phyloP scores from a whole-genome alignment of 2,329 filamentous ascomycete genomes.

The Colletotrichum falcatum region DNA sequence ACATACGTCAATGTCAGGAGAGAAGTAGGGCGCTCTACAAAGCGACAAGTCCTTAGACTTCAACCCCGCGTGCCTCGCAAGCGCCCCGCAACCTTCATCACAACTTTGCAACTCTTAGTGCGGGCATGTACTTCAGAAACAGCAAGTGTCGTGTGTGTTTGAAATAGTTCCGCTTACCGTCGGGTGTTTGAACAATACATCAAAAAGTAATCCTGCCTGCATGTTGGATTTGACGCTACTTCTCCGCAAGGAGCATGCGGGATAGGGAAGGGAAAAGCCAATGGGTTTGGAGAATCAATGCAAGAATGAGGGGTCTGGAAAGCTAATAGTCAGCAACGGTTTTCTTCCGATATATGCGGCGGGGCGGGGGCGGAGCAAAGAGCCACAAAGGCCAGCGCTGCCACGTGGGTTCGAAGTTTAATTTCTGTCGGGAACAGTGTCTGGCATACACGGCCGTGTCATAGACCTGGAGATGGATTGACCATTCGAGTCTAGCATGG shows the following conservation, averaged over 20 bases:
- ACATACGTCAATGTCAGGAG: neutral
- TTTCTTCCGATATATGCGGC: slow-evolving; percentile 2
- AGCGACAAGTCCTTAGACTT: slow-evolving; percentile 31
- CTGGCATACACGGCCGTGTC: slow-evolving; percentile 24
- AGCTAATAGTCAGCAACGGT: slow-evolving; percentile 28
- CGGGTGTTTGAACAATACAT: slow-evolving; percentile 23
- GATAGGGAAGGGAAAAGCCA: slow-evolving; percentile 9
- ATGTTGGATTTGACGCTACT: neutral
- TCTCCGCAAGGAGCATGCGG: slow-evolving; percentile 8
- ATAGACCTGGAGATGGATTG: slow-evolving; percentile 12
- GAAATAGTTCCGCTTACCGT: slow-evolving; percentile 8
- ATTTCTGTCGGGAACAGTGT: slow-evolving; percentile 20
- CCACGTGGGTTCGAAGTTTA: slow-evolving; percentile 35
- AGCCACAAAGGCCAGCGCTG: slow-evolving; percentile 14
- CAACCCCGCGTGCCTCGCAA: slow-evolving; percentile 31
- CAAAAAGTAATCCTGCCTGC: slow-evolving; percentile 10
- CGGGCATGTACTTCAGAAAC: neutral
- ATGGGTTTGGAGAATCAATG: slow-evolving; percentile 33
- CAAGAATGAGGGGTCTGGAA: slow-evolving; percentile 24
- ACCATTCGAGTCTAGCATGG: slow-evolving; percentile 29
- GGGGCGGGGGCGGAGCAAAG: slow-evolving; percentile 7
- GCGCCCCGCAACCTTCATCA: slow-evolving; percentile 37
- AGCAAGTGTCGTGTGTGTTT: neutral
- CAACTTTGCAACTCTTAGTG: slow-evolving; percentile 18
- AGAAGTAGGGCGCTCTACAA: neutral